Evolutionary conservation across 306 rosid species (phyloP), one percentile per base, ranked within the genome.

Genomic region (Cucurbita maxima): DNA sequence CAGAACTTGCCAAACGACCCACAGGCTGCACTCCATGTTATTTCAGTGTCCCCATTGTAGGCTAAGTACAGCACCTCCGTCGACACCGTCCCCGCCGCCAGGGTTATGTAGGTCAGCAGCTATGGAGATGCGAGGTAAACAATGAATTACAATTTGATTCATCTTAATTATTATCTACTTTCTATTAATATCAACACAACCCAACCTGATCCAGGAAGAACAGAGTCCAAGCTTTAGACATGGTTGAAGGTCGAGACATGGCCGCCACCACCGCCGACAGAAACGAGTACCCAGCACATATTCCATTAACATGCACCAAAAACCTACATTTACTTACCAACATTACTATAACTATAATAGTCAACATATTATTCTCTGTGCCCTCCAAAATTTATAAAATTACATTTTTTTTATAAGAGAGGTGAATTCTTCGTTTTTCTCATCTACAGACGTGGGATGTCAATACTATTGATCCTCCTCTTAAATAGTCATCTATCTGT

Each of bases 271-370:
- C 77, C 0, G 98, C 97, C 34, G 97, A 88, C 12, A 93, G 88
- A 51, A 93, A 86, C 8, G 97, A 90, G 78, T 90, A 93, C 10
- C 97, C 98, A 1, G 97, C 98, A 13, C 98, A 93, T 4, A 93
- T 83, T 8, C 97, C 97, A 72, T 93, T 93, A 4, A 88, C 96
- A 81, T 90, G 85, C 79, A 93, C 97, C 90, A 93, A 78, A 82
- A 86, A 88, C 96, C 98, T 93, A 66, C 81, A 77, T n/a, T 2
- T 43, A 0, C 1, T 45, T 45, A 10, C 1, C 16, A 53, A 53
- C 6, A 0, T 2, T 30, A 30, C 2, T 30, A 2, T 25, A 25
- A 22, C 25, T 1, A 22, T 22, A 25, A 25, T n/a, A n/a, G n/a
- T n/a, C n/a, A n/a, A n/a, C n/a, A 25, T 25, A 25, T 25, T 25